These are phyloP conservation scores for Harringtonia aguacate DNA, from an alignment of 2,329 filamentous ascomycete species.

Conservation along the genomic window DNA sequence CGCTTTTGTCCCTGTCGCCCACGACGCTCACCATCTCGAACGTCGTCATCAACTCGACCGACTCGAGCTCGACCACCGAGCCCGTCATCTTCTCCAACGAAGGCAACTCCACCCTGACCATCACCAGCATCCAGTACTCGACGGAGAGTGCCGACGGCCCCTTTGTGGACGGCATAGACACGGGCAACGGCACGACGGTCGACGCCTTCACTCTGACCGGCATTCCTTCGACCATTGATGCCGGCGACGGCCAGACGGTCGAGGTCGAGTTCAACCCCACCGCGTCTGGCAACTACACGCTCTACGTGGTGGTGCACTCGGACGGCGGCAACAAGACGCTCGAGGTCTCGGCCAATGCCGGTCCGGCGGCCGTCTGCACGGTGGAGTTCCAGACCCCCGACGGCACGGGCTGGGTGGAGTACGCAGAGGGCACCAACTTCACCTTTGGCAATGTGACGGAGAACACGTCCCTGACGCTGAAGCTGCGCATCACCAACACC, in stretches of 20 bases:
- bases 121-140: conserved; percentile 34
- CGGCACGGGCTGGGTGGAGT: conserved; percentile 38
- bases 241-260: conserved; percentile 27
- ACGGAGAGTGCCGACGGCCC: conserved; percentile 31
- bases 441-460: conserved; percentile 45
- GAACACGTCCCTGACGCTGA: conserved; percentile 34
- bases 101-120: conserved; percentile 33
- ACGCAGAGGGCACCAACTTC: conserved; percentile 31
- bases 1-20: conserved; percentile 37
- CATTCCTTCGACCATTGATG: conserved; percentile 32
- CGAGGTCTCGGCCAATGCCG: conserved; percentile 36
- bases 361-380: conserved; percentile 34
- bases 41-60: conserved; percentile 31
- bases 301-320: conserved; percentile 35
- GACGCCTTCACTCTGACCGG: conserved; percentile 37
- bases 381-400: conserved; percentile 45
- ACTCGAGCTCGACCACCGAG: conserved; percentile 27
- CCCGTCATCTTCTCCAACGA: conserved; percentile 37
- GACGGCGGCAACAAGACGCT: conserved; percentile 38
- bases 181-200: conserved; percentile 21
- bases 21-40: conserved; percentile 36
- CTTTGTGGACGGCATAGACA: conserved; percentile 23
- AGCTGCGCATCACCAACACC: conserved; percentile 43
- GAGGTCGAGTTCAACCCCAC: conserved; percentile 36
- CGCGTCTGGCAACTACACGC: conserved; percentile 33